Percentiles rank a stretch among this genome's conserved stretches.
Evolutionary conservation across 176 grass and related monocot genomes (phyloP).

Genomic region (Rhynchospora tenuis): DNA sequence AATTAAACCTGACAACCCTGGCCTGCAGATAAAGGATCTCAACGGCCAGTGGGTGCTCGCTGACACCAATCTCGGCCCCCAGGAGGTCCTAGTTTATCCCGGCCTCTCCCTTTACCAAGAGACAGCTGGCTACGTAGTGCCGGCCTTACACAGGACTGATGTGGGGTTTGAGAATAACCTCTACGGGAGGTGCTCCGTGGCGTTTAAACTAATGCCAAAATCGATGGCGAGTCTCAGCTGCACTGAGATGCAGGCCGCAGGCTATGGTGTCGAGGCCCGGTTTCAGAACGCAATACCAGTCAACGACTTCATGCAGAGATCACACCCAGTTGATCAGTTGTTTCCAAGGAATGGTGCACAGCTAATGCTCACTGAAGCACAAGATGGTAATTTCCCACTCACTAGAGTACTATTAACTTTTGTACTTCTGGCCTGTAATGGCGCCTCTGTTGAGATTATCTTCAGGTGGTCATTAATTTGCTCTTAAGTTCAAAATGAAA

Average conservation of each 20-base stretch:
- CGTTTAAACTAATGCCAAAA: slow-evolving; percentile 54
- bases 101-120: slow-evolving; percentile 43
- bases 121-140: slow-evolving; percentile 72
- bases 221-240: too few relatives aligned
- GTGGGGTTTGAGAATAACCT: slow-evolving; percentile 33
- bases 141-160: slow-evolving; percentile 54
- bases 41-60: slow-evolving; percentile 69
- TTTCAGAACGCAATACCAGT: slow-evolving; percentile 61
- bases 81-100: too few relatives aligned
- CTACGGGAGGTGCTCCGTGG: slow-evolving; percentile 48
- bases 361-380: slow-evolving; percentile 23
- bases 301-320: slow-evolving; percentile 75
- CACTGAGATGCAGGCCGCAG: too few relatives aligned
- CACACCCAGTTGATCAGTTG: slow-evolving; percentile 50
- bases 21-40: slow-evolving; percentile 76
- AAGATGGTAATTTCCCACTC: slow-evolving; percentile 47
- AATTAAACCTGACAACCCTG: slow-evolving; percentile 62
- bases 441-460: neutral
- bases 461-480: neutral
- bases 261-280: neutral
- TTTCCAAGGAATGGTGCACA: slow-evolving; percentile 38
- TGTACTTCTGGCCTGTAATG: neutral
- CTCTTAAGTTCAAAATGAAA: neutral
- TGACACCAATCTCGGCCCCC: slow-evolving; percentile 31
- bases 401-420: neutral